Evolutionary conservation across 768 basidiomycete genomes (phyloP).

Genomic region (Boletellus emodensis): DNA sequence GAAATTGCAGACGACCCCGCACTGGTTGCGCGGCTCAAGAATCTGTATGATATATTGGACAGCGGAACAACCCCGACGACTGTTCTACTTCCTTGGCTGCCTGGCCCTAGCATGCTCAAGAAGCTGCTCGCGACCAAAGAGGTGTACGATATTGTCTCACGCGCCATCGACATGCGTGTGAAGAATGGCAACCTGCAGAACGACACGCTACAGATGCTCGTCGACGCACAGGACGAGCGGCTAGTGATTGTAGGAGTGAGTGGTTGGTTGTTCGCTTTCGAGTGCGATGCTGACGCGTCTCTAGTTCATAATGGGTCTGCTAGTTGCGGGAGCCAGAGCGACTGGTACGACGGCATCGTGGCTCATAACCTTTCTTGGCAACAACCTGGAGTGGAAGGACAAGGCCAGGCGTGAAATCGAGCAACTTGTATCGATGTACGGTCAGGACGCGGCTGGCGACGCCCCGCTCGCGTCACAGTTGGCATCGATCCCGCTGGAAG

Average conservation of each 20-base stretch:
- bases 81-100: conserved; percentile 73
- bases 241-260: conserved; percentile 66
- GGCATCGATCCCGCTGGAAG: conserved; percentile 57
- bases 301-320: conserved; percentile 78
- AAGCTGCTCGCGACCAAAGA: conserved; percentile 72
- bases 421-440: conserved; percentile 45
- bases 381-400: conserved; percentile 59
- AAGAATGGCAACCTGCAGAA: conserved; percentile 53
- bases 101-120: conserved; percentile 64
- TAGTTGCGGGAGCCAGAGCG: conserved; percentile 77
- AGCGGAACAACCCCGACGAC: conserved; percentile 67
- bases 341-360: conserved; percentile 80
- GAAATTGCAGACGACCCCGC: conserved; percentile 68
- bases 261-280: conserved; percentile 13
- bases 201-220: conserved; percentile 71
- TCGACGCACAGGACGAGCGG: conserved; percentile 67
- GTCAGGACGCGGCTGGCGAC: conserved; percentile 21
- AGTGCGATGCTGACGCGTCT: conserved; percentile 21
- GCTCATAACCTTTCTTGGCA: conserved; percentile 69
- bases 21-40: conserved; percentile 57
- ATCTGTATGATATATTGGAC: conserved; percentile 66
- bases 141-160: conserved; percentile 66
- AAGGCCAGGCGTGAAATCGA: conserved; percentile 61
- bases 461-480: conserved; percentile 43
- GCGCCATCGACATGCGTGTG: conserved; percentile 54